Evolutionary conservation across 2,329 filamentous ascomycete genomes (phyloP), one percentile per base, ranked within the genome.

Genomic region (Nakataea oryzae): DNA sequence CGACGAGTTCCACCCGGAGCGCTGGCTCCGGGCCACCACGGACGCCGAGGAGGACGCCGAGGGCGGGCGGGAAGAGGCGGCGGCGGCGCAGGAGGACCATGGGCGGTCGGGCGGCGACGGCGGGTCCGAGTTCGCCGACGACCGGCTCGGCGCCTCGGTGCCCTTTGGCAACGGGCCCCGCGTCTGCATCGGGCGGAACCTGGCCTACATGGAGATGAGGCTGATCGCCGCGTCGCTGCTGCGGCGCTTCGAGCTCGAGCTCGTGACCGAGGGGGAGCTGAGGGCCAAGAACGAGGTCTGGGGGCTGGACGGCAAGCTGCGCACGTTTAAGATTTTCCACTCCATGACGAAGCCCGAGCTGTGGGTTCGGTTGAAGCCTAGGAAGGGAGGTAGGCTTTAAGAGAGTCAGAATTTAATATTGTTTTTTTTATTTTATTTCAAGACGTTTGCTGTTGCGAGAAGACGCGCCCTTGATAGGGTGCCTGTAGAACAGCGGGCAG

Each of bases 151-250:
- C 21, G 54, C 54, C 74, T 56, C 61, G 69, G 0, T 63, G 28
- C 66, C 71, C 0, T 78, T 78, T 64, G 73, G 74, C 0, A 56
- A 69, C 9, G 76, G 76, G 0, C 69, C 71, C 2, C 66, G 76
- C 2, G 72, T 71, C 1, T 78, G 76, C 61, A 78, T 72, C 59
- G 76, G 76, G 0, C 70, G 69, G 61, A 71, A 67, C 64, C 63
- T 78, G 63, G 76, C 73, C 1, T 69, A 74, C 41, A 54, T 75
- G 55, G 68, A 75, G 64, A 47, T 78, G 64, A 67, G 69, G 34
- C 71, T 74, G 21, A 64, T 73, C 57, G 66, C 74, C 30, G 72
- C 71, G 24, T 62, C 77, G 60, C 64, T 76, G 47, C 66, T 74
- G 14, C 77, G 75, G 75, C 70, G 72, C 57, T 77, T 78, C 64